A percentile compares a stretch with the other conserved stretches of the same genome.
These are phyloP conservation scores for Aschersonia sp. DNA, from an alignment of 2,329 filamentous ascomycete species.

Conservation along the genomic window DNA sequence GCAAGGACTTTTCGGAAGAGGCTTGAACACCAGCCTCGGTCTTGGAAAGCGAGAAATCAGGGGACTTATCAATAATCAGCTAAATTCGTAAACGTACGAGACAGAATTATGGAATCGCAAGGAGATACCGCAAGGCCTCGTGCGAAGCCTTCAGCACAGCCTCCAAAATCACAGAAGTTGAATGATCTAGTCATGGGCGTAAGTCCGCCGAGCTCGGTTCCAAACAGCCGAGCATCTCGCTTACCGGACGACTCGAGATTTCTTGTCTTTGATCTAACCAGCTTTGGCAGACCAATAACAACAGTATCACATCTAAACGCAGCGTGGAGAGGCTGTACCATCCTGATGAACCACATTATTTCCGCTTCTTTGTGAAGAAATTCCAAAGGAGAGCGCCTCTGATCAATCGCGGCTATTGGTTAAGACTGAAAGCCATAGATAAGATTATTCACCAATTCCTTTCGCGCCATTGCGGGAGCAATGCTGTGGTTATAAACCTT, in stretches of 20 bases:
- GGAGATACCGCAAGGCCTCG: background rate
- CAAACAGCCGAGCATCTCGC: background rate
- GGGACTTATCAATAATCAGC: too few relatives aligned
- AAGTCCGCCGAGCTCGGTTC: slow-evolving; percentile 13
- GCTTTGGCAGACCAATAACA: slow-evolving; percentile 59
- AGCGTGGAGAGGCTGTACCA: slow-evolving; percentile 86
- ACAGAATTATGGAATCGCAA: too few relatives aligned
- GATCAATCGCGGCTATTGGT: slow-evolving; percentile 81
- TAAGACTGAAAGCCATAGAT: slow-evolving; percentile 73
- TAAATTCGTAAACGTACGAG: too few relatives aligned
- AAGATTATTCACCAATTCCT: slow-evolving; percentile 61
- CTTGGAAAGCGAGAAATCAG: background rate
- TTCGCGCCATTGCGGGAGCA: slow-evolving; percentile 30
- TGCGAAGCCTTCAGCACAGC: background rate
- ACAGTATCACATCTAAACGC: slow-evolving; percentile 82
- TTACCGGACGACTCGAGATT: background rate
- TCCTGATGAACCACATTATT: slow-evolving; percentile 63
- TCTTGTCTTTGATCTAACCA: background rate
- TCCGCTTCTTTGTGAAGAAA: slow-evolving; percentile 76
- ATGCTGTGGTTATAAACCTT: slow-evolving; percentile 68
- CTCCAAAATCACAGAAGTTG: background rate
- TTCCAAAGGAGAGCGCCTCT: slow-evolving; percentile 71
- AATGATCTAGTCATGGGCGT: slow-evolving; percentile 44
- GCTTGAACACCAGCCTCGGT: background rate
- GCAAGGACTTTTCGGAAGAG: too few relatives aligned